Percentiles rank a stretch among this genome's conserved stretches.
Evolutionary conservation across 1,284 basidiomycete genomes (phyloP).

Genomic region (Rugiboletus extremiorientalis): DNA sequence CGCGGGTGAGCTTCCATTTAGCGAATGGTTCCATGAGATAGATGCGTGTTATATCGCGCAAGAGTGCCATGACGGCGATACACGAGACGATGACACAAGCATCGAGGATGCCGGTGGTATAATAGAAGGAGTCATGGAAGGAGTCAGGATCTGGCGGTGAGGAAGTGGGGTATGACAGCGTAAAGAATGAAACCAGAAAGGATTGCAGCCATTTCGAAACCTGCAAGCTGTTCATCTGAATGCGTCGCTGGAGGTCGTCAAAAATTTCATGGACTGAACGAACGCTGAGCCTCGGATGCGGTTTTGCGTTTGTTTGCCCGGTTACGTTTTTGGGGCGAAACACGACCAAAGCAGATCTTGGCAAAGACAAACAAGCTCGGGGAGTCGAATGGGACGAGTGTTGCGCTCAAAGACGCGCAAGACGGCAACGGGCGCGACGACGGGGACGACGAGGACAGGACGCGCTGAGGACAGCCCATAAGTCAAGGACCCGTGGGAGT

Average conservation of each 20-base stretch:
- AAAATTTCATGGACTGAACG: constrained; percentile 33
- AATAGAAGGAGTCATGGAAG: constrained; percentile 66
- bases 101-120: constrained; percentile 70
- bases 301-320: constrained; percentile 35
- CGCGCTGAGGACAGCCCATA: too few species aligned
- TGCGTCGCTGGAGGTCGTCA: constrained; percentile 25
- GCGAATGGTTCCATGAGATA: constrained; percentile 79
- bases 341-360: constrained; percentile 22
- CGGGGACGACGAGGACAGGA: constrained; percentile 1
- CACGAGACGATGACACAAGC: constrained; percentile 69
- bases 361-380: constrained; percentile 9
- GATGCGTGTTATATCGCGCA: constrained; percentile 75
- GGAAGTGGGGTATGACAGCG: constrained; percentile 69
- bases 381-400: background rate
- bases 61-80: constrained; percentile 75
- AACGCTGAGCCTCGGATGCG: constrained; percentile 10
- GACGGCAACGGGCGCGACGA: constrained; percentile 4
- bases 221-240: constrained; percentile 37
- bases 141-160: constrained; percentile 62
- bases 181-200: constrained; percentile 65
- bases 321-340: constrained; percentile 31
- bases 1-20: constrained; percentile 62
- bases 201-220: constrained; percentile 48
- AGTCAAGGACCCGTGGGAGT: constrained; percentile 37
- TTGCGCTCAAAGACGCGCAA: constrained; percentile 1